phyloP scores from a whole-genome alignment of 257 asterid species.

The Anisodus acutangulus region DNA sequence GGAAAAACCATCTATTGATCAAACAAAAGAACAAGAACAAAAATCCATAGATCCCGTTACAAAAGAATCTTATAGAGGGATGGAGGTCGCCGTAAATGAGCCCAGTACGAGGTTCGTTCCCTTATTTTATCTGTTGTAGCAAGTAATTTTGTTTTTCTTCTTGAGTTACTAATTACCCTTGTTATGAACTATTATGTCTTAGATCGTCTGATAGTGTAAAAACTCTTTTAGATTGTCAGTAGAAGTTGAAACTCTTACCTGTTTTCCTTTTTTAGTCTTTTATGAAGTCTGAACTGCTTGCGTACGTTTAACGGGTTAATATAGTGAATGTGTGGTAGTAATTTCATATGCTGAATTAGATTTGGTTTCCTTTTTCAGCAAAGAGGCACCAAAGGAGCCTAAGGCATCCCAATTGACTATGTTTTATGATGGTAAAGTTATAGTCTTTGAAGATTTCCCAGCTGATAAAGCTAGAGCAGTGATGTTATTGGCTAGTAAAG shows the following conservation, averaged over 20 bases:
- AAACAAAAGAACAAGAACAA: slow-evolving; percentile 32
- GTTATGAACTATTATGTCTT: neutral
- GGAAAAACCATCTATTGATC: slow-evolving; percentile 34
- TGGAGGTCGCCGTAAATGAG: slow-evolving; percentile 42
- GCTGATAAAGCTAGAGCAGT: slow-evolving; percentile 59
- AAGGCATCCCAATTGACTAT: slow-evolving; percentile 66
- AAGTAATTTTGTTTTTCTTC: neutral
- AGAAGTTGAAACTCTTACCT: neutral
- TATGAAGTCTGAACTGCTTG: neutral
- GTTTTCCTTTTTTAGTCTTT: neutral
- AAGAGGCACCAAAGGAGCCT: slow-evolving; percentile 41
- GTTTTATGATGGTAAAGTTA: slow-evolving; percentile 64
- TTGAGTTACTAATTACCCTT: neutral
- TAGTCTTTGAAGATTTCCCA: slow-evolving; percentile 66
- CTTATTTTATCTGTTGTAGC: neutral
- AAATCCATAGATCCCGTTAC: slow-evolving; percentile 20
- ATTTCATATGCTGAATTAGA: neutral
- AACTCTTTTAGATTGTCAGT: neutral
- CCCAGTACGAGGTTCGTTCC: slow-evolving; percentile 48
- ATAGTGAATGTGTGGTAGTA: neutral
- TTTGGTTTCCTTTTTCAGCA: slow-evolving; percentile 41
- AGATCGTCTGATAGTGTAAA: neutral
- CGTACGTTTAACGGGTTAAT: neutral
- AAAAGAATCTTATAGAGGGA: slow-evolving; percentile 29
- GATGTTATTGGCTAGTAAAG: slow-evolving; percentile 53